Evolutionary conservation across 805 yeast species (phyloP).

Genomic region (Teunomyces pallodes): DNA sequence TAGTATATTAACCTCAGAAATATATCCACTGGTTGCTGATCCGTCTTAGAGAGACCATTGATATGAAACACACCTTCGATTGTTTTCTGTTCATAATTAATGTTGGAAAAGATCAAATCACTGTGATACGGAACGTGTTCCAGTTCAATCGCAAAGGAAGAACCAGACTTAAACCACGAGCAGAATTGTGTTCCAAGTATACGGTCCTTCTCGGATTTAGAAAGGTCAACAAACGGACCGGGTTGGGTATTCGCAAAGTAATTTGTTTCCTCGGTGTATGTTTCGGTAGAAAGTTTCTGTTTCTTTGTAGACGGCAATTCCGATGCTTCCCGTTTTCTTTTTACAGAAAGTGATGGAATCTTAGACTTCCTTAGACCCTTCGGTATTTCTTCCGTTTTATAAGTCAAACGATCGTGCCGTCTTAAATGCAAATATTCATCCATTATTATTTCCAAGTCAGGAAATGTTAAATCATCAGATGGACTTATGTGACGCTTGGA

Average conservation of each 20-base stretch:
- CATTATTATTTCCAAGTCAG: slow-evolving; percentile 7
- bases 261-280: background rate
- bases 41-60: background rate
- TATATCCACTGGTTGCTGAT: background rate
- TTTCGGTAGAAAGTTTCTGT: background rate
- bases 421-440: slow-evolving; percentile 7
- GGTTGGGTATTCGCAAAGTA: background rate
- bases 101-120: slow-evolving; percentile 19
- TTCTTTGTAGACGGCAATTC: background rate
- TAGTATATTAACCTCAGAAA: slow-evolving; percentile 1
- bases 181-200: slow-evolving; percentile 19
- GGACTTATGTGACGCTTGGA: background rate
- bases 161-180: slow-evolving; percentile 23
- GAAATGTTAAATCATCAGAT: background rate
- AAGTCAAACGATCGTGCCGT: background rate
- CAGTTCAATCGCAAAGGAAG: slow-evolving; percentile 14
- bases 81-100: slow-evolving; percentile 16
- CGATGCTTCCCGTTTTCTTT: background rate
- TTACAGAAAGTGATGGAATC: background rate
- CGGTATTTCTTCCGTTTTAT: background rate
- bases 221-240: background rate
- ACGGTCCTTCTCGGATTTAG: slow-evolving; percentile 2
- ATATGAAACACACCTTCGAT: slow-evolving; percentile 19
- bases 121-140: slow-evolving; percentile 4
- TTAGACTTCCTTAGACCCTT: background rate